A percentile compares a stretch with the other conserved stretches of the same genome.
Conservation (phyloP, 179 eudicot species). For the Beta corolliflora region DNA sequence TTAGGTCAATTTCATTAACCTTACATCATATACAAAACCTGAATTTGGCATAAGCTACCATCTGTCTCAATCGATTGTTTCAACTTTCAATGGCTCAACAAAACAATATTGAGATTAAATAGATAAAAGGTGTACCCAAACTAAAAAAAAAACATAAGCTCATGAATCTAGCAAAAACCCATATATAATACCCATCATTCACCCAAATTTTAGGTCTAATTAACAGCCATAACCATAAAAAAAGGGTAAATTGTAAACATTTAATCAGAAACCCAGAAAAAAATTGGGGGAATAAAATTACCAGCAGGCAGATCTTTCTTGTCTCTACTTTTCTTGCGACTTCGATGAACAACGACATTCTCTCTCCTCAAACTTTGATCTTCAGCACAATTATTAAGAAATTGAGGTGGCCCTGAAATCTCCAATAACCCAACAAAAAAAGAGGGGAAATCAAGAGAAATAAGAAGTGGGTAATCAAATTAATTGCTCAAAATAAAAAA, state of each 20-base stretch:
- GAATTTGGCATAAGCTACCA: not conserved
- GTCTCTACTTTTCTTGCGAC: slow-evolving; percentile 51
- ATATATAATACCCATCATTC: not conserved
- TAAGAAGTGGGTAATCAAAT: slow-evolving; percentile 12
- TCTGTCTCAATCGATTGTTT: not conserved
- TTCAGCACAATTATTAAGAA: slow-evolving; percentile 66
- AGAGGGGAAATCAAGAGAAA: not conserved
- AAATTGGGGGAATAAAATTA: slow-evolving; percentile 17
- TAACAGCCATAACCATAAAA: not conserved
- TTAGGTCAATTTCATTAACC: not conserved
- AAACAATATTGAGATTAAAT: not conserved
- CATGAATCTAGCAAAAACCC: no score
- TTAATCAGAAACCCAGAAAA: no score
- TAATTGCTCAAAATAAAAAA: not conserved
- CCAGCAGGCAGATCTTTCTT: slow-evolving; percentile 80
- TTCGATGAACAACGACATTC: slow-evolving; percentile 45
- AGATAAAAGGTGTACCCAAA: not conserved
- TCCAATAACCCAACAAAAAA: slow-evolving; percentile 31
- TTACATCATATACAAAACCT: not conserved
- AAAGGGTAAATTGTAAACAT: not conserved
- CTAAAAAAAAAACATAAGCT: no score
- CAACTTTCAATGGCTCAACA: not conserved
- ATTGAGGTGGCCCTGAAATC: slow-evolving; percentile 78
- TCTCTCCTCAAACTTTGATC: slow-evolving; percentile 32
- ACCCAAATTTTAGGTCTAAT: not conserved